Conservation (phyloP, 768 basidiomycete species). For the Russula sp. region DNA sequence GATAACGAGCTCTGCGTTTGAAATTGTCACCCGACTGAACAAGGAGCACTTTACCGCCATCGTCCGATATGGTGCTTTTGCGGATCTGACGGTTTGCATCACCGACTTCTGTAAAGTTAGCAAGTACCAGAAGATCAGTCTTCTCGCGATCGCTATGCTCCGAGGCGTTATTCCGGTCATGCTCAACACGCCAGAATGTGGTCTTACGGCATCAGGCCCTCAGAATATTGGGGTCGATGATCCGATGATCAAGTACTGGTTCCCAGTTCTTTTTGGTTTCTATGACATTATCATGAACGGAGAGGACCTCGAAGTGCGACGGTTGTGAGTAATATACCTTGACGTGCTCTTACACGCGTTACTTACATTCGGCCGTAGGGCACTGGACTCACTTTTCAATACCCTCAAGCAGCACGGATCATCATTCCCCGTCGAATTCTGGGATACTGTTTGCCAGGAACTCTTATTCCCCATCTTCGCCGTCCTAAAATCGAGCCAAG, state of each 20-base stretch:
- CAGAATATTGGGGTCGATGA: constrained; percentile 57
- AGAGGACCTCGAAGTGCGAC: constrained; percentile 94
- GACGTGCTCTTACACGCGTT: background rate
- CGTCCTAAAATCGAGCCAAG: constrained; percentile 89
- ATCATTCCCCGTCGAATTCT: constrained; percentile 86
- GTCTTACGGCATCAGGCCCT: constrained; percentile 39
- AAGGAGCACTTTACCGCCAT: constrained; percentile 88
- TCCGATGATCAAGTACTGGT: constrained; percentile 95
- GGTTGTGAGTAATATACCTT: constrained; percentile 63
- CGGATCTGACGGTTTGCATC: constrained; percentile 94
- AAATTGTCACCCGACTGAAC: constrained; percentile 90
- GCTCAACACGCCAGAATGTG: constrained; percentile 75
- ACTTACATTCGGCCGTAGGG: constrained; percentile 48
- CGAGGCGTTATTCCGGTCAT: constrained; percentile 90
- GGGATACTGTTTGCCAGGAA: constrained; percentile 97
- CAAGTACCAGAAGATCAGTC: constrained; percentile 97
- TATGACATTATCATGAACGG: constrained; percentile 99
- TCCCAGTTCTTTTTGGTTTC: constrained; percentile 94
- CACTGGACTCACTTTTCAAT: constrained; percentile 93
- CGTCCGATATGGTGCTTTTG: constrained; percentile 90
- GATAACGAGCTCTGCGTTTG: constrained; percentile 90
- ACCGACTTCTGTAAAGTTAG: constrained; percentile 99
- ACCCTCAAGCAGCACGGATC: constrained; percentile 89
- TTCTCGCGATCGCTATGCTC: constrained; percentile 96
- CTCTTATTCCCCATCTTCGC: constrained; percentile 98